A percentile compares a stretch with the other conserved stretches of the same genome.
These are phyloP conservation scores for Russula sp. DNA, from an alignment of 768 basidiomycete genomes.

Conservation along the genomic window DNA sequence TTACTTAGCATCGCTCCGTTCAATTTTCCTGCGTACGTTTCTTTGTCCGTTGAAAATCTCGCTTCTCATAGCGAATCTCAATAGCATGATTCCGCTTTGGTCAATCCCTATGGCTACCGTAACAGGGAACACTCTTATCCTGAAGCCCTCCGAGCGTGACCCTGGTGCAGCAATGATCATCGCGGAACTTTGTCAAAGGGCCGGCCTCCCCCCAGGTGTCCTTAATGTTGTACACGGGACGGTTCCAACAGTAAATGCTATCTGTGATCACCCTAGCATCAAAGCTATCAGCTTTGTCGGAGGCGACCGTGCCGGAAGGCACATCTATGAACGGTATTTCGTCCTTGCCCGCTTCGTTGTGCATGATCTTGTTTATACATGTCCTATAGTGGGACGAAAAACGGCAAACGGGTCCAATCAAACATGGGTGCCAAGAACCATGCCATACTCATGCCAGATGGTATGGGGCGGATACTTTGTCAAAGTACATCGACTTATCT, in stretches of 20 bases:
- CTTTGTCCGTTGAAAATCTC: neutral
- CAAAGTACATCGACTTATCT: neutral
- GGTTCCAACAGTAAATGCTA: slow-evolving; percentile 83
- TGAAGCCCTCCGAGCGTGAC: slow-evolving; percentile 96
- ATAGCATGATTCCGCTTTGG: slow-evolving; percentile 95
- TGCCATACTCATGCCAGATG: slow-evolving; percentile 89
- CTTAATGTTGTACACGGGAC: slow-evolving; percentile 90
- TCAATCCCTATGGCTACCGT: slow-evolving; percentile 84
- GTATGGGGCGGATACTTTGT: slow-evolving; percentile 37
- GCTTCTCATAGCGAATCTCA: neutral
- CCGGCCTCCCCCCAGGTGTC: slow-evolving; percentile 82
- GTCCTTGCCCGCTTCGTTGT: neutral
- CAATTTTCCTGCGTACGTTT: slow-evolving; percentile 78
- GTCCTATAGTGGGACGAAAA: slow-evolving; percentile 60
- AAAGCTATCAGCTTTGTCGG: slow-evolving; percentile 97
- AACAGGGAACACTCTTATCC: slow-evolving; percentile 88
- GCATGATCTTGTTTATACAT: slow-evolving; percentile 14
- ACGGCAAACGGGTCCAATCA: slow-evolving; percentile 67
- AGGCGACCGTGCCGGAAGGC: slow-evolving; percentile 85
- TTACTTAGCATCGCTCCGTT: slow-evolving; percentile 68
- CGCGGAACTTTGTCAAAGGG: slow-evolving; percentile 86
- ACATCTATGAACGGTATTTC: slow-evolving; percentile 79
- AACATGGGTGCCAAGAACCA: slow-evolving; percentile 98
- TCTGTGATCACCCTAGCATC: slow-evolving; percentile 88
- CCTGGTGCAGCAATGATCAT: slow-evolving; percentile 98